These are phyloP conservation scores for Leucaena leucocephala DNA, from an alignment of 306 rosid species.

Conservation along the genomic window DNA sequence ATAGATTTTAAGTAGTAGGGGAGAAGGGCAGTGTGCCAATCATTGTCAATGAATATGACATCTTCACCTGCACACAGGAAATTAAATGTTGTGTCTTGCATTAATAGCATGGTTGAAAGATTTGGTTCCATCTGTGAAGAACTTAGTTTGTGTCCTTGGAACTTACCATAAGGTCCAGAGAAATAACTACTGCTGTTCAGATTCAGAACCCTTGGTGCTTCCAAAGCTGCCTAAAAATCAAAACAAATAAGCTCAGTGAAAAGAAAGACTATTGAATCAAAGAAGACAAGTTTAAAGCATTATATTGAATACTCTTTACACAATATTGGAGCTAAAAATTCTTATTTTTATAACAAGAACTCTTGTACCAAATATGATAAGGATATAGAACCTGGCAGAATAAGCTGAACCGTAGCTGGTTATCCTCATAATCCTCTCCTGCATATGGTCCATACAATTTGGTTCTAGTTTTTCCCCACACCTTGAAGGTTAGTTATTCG, in stretches of 20 bases:
- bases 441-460: slow-evolving; percentile 69
- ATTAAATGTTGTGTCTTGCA: not conserved
- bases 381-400: slow-evolving; percentile 61
- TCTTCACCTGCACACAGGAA: slow-evolving; percentile 63
- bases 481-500: slow-evolving; percentile 48
- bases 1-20: slow-evolving; percentile 70
- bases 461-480: slow-evolving; percentile 77
- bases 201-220: slow-evolving; percentile 75
- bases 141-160: slow-evolving; percentile 15
- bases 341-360: slow-evolving; percentile 8
- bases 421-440: slow-evolving; percentile 72
- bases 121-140: slow-evolving; percentile 20
- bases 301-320: not conserved
- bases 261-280: slow-evolving; percentile 17
- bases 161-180: slow-evolving; percentile 79
- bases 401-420: slow-evolving; percentile 70
- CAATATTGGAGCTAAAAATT: not conserved
- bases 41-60: slow-evolving; percentile 73
- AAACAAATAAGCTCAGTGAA: slow-evolving; percentile 28
- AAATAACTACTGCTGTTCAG: slow-evolving; percentile 57
- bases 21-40: slow-evolving; percentile 83
- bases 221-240: slow-evolving; percentile 70
- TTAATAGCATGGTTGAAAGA: slow-evolving; percentile 6
- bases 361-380: slow-evolving; percentile 16
- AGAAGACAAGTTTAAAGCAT: not conserved